Conservation (phyloP, 345 rosid species). For the Nephelium lappaceum region DNA sequence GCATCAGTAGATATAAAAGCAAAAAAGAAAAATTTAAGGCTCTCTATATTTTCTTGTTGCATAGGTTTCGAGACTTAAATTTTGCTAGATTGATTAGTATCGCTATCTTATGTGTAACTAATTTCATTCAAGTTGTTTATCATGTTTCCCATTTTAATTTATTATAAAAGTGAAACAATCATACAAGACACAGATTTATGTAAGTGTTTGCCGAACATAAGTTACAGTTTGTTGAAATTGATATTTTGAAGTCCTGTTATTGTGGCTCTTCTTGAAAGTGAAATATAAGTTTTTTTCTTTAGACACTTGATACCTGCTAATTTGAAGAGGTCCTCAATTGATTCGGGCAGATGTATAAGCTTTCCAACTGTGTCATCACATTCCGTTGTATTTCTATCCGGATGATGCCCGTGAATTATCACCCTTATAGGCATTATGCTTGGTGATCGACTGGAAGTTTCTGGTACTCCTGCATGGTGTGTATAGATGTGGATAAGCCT, state of each 20-base stretch:
- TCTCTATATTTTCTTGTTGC: neutral
- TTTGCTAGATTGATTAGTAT: neutral
- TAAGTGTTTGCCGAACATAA: neutral
- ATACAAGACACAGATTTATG: neutral
- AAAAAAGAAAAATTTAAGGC: neutral
- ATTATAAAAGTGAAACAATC: neutral
- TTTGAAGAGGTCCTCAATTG: constrained; percentile 63
- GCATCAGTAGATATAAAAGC: neutral
- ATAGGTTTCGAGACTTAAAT: neutral
- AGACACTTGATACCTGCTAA: constrained; percentile 62
- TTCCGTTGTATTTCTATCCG: constrained; percentile 41
- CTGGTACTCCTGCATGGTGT: constrained; percentile 41
- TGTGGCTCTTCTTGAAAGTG: neutral
- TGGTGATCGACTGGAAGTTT: constrained; percentile 28
- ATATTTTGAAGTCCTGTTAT: neutral
- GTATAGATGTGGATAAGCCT: neutral
- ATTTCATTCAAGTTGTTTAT: neutral
- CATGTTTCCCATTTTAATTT: neutral
- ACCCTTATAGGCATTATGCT: constrained; percentile 51
- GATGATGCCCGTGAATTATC: constrained; percentile 74
- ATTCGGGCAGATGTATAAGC: constrained; percentile 71
- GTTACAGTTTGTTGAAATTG: neutral
- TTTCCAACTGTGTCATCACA: constrained; percentile 50
- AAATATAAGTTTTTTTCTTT: constrained; percentile 8
- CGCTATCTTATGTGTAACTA: neutral